Evolutionary conservation across 2,329 filamentous ascomycete species (phyloP), one percentile per base, ranked within the genome.

Genomic region (Diaporthe ilicicola): DNA sequence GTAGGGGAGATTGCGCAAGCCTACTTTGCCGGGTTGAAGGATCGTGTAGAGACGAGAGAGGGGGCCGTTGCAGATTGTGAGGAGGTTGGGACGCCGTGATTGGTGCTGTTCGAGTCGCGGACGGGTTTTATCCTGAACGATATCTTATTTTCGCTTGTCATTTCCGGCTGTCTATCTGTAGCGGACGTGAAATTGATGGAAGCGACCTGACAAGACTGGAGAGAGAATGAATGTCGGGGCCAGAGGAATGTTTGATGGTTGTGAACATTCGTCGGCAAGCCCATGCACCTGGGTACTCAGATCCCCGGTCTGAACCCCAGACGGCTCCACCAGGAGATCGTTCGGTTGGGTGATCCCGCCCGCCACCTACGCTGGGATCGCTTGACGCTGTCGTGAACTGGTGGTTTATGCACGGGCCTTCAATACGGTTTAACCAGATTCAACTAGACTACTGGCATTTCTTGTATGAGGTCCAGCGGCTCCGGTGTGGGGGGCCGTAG

Each of bases 61-160:
- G 17, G 44, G 44, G 59, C 59, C 50, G n/a, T 64, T 50, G 59
- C 59, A 64, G 59, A 64, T 37, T 64, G 59, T 50, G 59, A 64
- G 27, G 59, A 48, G 59, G n/a, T 37, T 37, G 19, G 59, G 59
- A 64, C 59, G n/a, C 59, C 29, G 7, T 34, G 44, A 42, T 62
- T 62, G 59, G 59, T 27, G 32, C 32, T 48, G 59, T 48, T 42
- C 27, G 5, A 27, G 19, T 42, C 42, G 59, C 12, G 59, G 44
- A 24, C 44, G 44, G 29, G 24, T 50, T 37, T 37, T 64, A 48
- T 50, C 29, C n/a, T 64, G n/a, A 50, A 64, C 22, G 44, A 64
- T n/a, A 27, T 50, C 13, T 34, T 34, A 10, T 48, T 50, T 55
- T 24, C 29, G 59, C 29, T 24, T 50, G 12, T n/a, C n/a, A 34